Evolutionary conservation across 202 grass and related monocot species (phyloP), one percentile per base, ranked within the genome.

Genomic region (Brachypodium distachyon): DNA sequence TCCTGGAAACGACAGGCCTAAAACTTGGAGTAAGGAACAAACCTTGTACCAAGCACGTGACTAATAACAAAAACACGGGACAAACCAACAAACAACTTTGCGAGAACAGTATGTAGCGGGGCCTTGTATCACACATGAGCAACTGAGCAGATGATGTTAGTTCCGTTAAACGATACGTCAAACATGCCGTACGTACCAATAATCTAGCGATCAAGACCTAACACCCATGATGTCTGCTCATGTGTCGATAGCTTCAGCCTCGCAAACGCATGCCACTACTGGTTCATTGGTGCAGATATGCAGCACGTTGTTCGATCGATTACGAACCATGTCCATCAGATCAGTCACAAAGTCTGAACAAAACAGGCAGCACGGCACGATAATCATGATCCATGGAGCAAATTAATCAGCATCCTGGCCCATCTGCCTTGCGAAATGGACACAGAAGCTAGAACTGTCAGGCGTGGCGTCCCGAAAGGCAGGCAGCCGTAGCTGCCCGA

Each of bases 401-500:
- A 26, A 39, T 25, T 32, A 26, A 29, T 79, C 61, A 13, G 33
- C 42, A 18, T 5, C 28, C 3, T 48, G 78, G 16, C 42, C 67
- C 67, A 28, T 49, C 23, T 4, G 39, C 48, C 67, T 52, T 49
- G 27, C 8, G 14, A 73, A 67, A 79, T 33, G 55, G 78, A 69
- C 78, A 71, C 46, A 53, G 14, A 7, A 61, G 14, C 10, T 39
- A 41, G 25, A 2, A 1, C 19, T 61, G 80, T 83, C 75, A 17
- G 19, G 67, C 51, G 0, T 53, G 68, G 50, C 80, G 36, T 53
- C 61, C 60, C 6, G 0, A 17, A 21, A 16, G 75, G 61, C 74
- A 29, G 75, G 80, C 85, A 87, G 5, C 32, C 43, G 53, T 46
- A 25, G 73, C 53, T 61, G 61, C 34, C 74, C 16, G 42, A 43